Percentiles rank a stretch among this genome's conserved stretches.
Conservation (phyloP, 345 rosid genomes). For the Sonneratia caseolaris region DNA sequence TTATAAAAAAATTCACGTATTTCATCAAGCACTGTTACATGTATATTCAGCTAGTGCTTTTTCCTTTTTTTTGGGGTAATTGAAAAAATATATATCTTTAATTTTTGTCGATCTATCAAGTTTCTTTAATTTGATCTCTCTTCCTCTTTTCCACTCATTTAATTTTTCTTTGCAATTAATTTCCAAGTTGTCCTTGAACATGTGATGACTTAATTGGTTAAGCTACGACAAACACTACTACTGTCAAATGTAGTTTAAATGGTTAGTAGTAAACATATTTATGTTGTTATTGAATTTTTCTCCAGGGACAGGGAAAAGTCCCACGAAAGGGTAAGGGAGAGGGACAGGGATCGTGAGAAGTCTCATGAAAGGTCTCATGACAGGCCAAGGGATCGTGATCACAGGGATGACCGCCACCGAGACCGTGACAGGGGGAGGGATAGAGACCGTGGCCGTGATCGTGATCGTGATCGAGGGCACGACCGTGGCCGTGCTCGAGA, state of each 20-base stretch:
- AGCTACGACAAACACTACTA: no score
- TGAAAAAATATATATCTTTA: no score
- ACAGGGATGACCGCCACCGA: slow-evolving; percentile 57
- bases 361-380: slow-evolving; percentile 75
- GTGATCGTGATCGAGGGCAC: slow-evolving; percentile 33
- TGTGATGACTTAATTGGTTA: no score
- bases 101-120: no score
- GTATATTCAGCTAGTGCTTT: neutral
- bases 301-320: slow-evolving; percentile 21
- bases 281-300: no score
- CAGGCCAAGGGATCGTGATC: slow-evolving; percentile 73
- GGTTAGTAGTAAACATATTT: no score
- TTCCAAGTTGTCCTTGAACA: neutral
- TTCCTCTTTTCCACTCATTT: no score
- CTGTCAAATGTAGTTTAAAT: no score
- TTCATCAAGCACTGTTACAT: neutral
- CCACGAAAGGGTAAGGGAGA: slow-evolving; percentile 74
- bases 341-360: slow-evolving; percentile 59
- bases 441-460: slow-evolving; percentile 24
- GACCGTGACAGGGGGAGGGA: slow-evolving; percentile 37
- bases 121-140: neutral
- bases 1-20: neutral
- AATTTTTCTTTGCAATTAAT: no score
- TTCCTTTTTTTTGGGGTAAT: no score
- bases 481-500: slow-evolving; percentile 41